A percentile compares a stretch with the other conserved stretches of the same genome.
Evolutionary conservation across 2,329 filamentous ascomycete species (phyloP).

Genomic region (Eutypa lata): DNA sequence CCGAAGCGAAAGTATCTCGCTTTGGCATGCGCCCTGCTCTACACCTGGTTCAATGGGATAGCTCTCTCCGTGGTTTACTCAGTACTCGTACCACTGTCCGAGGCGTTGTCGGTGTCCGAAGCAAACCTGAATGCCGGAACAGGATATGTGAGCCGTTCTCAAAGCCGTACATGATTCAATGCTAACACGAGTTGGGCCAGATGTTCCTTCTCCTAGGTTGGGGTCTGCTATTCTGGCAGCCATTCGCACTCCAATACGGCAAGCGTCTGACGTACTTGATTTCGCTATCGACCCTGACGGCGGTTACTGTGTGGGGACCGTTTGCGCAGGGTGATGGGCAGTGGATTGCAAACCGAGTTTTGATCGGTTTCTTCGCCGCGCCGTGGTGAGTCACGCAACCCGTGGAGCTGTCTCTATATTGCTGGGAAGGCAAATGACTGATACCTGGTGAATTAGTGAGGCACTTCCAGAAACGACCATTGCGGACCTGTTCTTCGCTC

Average conservation of each 20-base stretch:
- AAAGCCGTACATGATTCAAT: not conserved
- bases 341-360: slow-evolving; percentile 20
- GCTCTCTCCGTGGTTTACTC: slow-evolving; percentile 33
- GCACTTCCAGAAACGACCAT: slow-evolving; percentile 14
- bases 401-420: no score
- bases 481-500: slow-evolving; percentile 21
- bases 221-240: slow-evolving; percentile 31
- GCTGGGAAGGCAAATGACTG: no score
- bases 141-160: slow-evolving; percentile 30
- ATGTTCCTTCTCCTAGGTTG: slow-evolving; percentile 32
- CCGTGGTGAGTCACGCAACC: slow-evolving; percentile 23
- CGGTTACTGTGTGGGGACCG: slow-evolving; percentile 3
- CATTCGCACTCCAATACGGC: slow-evolving; percentile 29
- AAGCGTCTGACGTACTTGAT: slow-evolving; percentile 29
- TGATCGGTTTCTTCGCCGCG: slow-evolving; percentile 24
- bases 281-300: slow-evolving; percentile 16
- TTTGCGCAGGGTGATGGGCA: slow-evolving; percentile 13
- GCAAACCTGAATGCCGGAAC: slow-evolving; percentile 37
- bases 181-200: not conserved
- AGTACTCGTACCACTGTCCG: slow-evolving; percentile 32
- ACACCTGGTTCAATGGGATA: slow-evolving; percentile 13
- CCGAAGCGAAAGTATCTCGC: slow-evolving; percentile 29
- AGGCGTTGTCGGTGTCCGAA: slow-evolving; percentile 29
- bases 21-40: slow-evolving; percentile 21
- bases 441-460: slow-evolving; percentile 3